These are phyloP conservation scores for Coemansia sp. DNA, from an alignment of 192 early-diverging fungal genomes.

Conservation along the genomic window DNA sequence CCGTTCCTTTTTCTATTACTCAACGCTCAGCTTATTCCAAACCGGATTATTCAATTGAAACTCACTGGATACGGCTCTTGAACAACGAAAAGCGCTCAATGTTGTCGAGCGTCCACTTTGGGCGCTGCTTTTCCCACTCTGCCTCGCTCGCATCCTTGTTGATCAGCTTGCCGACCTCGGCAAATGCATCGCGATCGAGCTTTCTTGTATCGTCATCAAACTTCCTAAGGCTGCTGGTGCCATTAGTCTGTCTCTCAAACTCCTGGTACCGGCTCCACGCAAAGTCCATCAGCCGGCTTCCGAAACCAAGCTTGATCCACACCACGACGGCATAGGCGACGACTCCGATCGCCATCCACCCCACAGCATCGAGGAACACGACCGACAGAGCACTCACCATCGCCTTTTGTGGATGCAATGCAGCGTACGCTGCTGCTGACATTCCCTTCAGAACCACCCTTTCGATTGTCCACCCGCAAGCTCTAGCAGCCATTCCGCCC, in stretches of 20 bases:
- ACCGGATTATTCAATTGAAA: too few relatives aligned
- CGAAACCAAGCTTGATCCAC: conserved; percentile 78
- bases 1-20: too few relatives aligned
- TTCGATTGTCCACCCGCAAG: conserved; percentile 9
- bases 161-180: conserved; percentile 42
- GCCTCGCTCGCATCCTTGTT: conserved; percentile 36
- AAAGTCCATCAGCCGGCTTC: conserved; percentile 73
- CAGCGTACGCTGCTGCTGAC: conserved; percentile 14
- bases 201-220: conserved; percentile 55
- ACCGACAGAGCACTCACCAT: conserved; percentile 8
- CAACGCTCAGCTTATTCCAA: too few relatives aligned
- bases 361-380: conserved; percentile 47
- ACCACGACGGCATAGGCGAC: conserved; percentile 60
- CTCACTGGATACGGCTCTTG: conserved; percentile 84
- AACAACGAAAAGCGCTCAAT: conserved; percentile 91
- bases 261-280: conserved; percentile 66
- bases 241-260: conserved; percentile 51
- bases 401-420: conserved; percentile 12
- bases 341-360: conserved; percentile 45
- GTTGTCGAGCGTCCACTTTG: conserved; percentile 73
- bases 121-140: conserved; percentile 59
- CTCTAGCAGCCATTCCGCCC: conserved; percentile 12
- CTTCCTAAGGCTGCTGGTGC: conserved; percentile 24
- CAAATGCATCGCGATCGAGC: conserved; percentile 46
- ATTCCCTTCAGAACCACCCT: conserved; percentile 1